Base-by-base conservation (phyloP, 2,329 filamentous ascomycete species). In the Fusarium tupiense region DNA sequence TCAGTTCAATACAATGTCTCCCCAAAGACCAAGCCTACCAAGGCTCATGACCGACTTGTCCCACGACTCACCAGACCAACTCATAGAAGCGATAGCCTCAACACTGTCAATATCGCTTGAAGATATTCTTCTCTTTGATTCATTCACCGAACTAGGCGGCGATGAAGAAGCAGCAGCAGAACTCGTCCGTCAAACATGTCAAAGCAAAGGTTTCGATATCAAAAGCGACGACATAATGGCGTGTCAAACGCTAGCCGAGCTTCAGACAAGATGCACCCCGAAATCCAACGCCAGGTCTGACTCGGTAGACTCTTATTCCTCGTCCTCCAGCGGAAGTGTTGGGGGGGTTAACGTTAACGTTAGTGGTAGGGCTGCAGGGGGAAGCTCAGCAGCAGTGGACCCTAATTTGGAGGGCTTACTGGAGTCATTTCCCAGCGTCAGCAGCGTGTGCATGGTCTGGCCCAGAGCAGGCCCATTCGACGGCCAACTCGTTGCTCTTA, bases 391-490 rank as follows among this genome's bases (percentile, higher is more conserved):
- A 60, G 71, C 71, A 10, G 56, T 74, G 35, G 67, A 62, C 26
- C 65, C 70, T 47, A 71, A 75, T 40, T 62, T 81, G 24, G 85
- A 87, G 69, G 77, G 83, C 54, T 80, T 85, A 19, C 77, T 88
- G 5, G 81, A 79, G 40, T 81, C 82, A 24, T 84, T 83, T 35
- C 81, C 79, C 31, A 81, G 82, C 26, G 82, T 88, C 20, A 82
- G 81, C 33, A 82, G 80, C 67, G 83, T 84, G 20, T 84, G 82
- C 47, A 78, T 87, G 20, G 80, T 88, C 29, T 83, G 80, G 37
- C 87, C 87, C 24, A 85, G 83, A 64, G 86, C 87, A 16, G 87
- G 87, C 14, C 82, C 85, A 20, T 85, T 89, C 53, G 86, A 89
- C 69, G 86, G 84, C 20, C 86, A 85, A 68, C 79, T 85, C 38